phyloP scores from a whole-genome alignment of 2,329 filamentous ascomycete species.

The Colletotrichum euphorbiae region DNA sequence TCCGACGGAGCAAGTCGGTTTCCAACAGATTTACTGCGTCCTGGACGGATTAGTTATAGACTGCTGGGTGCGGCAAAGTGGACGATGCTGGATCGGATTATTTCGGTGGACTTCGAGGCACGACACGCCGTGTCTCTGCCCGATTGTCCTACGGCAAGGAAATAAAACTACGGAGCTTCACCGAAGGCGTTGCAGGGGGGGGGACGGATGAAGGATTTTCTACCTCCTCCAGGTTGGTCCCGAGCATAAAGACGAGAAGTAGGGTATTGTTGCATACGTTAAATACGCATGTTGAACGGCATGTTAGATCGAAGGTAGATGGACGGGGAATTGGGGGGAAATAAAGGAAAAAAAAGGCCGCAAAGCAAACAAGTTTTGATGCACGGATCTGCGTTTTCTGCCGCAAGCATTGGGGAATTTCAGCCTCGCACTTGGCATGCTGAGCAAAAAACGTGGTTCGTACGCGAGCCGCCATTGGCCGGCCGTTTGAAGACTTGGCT shows the following conservation, averaged over 20 bases:
- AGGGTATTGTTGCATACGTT: too few relatives aligned
- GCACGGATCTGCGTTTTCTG: neutral
- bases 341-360: too few relatives aligned
- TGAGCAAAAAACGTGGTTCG: slow-evolving; percentile 43
- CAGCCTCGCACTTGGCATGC: slow-evolving; percentile 44
- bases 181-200: neutral
- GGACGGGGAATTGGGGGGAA: too few relatives aligned
- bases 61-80: neutral
- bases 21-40: neutral
- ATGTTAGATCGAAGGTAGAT: neutral
- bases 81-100: neutral
- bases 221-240: neutral
- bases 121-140: neutral
- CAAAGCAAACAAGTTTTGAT: neutral
- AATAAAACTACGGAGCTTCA: neutral
- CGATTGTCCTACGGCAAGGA: neutral
- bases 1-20: neutral
- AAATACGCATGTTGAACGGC: too few relatives aligned
- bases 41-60: neutral
- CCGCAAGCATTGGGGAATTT: slow-evolving; percentile 16
- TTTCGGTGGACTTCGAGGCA: slow-evolving; percentile 8
- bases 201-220: neutral
- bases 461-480: slow-evolving; percentile 41
- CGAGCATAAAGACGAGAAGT: too few relatives aligned
- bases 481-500: slow-evolving; percentile 36